Evolutionary conservation across 2,329 filamentous ascomycete species (phyloP).

Genomic region (Mariannaea elegans): DNA sequence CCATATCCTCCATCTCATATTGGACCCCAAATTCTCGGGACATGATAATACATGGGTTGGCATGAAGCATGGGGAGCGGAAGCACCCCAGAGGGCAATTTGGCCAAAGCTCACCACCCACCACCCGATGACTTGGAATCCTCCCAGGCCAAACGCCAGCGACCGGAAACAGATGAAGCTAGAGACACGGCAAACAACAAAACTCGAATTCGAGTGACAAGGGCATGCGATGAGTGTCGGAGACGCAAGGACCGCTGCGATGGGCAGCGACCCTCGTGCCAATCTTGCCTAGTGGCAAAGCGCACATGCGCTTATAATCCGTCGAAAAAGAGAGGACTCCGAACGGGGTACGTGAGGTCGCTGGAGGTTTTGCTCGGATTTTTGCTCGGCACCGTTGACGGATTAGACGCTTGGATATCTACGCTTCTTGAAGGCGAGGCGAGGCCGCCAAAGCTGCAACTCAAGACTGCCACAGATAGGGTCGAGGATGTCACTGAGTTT

Average conservation of each 20-base stretch:
- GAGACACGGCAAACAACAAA: neutral
- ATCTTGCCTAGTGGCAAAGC: constrained; percentile 4
- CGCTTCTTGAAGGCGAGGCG: constrained; percentile 8
- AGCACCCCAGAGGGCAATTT: constrained; percentile 7
- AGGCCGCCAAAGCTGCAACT: neutral
- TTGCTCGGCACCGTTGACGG: constrained; percentile 15
- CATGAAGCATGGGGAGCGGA: constrained; percentile 17
- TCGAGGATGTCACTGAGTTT: neutral
- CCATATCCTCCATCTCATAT: too few species aligned
- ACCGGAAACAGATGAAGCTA: neutral
- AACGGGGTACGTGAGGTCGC: constrained; percentile 24
- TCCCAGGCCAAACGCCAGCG: constrained; percentile 2
- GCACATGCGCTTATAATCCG: constrained; percentile 17
- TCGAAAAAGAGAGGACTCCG: constrained; percentile 24
- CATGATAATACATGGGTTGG: constrained; percentile 1
- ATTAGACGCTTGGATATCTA: constrained; percentile 10
- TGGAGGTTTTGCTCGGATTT: constrained; percentile 18
- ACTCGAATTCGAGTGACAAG: constrained; percentile 5
- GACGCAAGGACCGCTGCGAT: constrained; percentile 26
- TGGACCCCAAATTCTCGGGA: neutral
- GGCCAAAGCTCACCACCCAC: constrained; percentile 8
- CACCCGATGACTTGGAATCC: neutral
- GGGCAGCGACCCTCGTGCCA: constrained; percentile 16
- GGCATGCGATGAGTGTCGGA: constrained; percentile 24
- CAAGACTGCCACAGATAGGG: neutral